Conservation (phyloP, 2,329 filamentous ascomycete genomes). For the Aspergillus alliaceus region DNA sequence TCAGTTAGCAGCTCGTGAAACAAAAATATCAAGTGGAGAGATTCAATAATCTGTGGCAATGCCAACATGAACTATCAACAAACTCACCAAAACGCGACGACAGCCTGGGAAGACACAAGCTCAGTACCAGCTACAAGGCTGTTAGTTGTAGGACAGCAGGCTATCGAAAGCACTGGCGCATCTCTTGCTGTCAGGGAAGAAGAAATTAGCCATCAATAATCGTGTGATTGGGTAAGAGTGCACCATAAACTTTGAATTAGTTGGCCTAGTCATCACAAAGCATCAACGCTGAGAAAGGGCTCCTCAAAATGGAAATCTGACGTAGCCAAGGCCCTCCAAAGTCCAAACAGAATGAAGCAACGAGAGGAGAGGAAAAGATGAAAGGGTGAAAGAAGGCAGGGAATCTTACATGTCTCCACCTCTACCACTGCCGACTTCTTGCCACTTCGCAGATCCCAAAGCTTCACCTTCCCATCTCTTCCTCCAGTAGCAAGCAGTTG, state of each 20-base stretch:
- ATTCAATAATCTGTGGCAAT: not conserved
- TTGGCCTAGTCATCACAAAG: not conserved
- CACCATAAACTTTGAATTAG: not conserved
- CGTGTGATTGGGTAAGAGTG: not conserved
- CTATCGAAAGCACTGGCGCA: constrained; percentile 54
- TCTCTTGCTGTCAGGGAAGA: constrained; percentile 41
- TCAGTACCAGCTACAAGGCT: constrained; percentile 59
- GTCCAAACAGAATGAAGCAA: not conserved
- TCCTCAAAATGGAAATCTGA: not conserved
- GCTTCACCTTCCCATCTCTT: constrained; percentile 41
- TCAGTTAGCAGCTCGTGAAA: constrained; percentile 27
- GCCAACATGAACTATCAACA: not conserved
- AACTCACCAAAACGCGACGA: constrained; percentile 46
- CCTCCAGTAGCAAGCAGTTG: constrained; percentile 38
- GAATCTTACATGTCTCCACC: constrained; percentile 36
- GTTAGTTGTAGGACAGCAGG: constrained; percentile 47
- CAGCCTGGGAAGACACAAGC: constrained; percentile 44
- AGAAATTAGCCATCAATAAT: constrained; percentile 17
- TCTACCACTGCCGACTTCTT: constrained; percentile 31
- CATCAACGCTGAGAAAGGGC: not conserved
- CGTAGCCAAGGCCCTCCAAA: not conserved
- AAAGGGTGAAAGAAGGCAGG: constrained; percentile 3
- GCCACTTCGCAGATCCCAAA: constrained; percentile 42
- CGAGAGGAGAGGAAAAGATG: not conserved
- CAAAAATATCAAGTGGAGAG: not conserved